These are phyloP conservation scores for Evernia prunastri DNA, from an alignment of 495 filamentous ascomycete species.

Conservation along the genomic window DNA sequence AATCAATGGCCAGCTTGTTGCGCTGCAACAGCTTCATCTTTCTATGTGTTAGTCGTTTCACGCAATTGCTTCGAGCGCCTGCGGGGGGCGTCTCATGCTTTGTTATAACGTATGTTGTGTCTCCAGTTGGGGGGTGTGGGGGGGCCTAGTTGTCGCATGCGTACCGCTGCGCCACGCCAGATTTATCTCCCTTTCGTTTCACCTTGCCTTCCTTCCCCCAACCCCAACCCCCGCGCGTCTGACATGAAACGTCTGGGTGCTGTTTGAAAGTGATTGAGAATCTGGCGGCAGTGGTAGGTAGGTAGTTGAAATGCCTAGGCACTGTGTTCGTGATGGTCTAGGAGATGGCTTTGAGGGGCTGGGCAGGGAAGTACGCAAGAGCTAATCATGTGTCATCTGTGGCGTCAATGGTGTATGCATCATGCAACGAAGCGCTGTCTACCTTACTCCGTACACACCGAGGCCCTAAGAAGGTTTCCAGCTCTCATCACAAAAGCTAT, in stretches of 20 bases:
- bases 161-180: slow-evolving; percentile 14
- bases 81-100: neutral
- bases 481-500: neutral
- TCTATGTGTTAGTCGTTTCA: slow-evolving; percentile 3
- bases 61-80: slow-evolving; percentile 16
- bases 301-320: neutral
- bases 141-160: neutral
- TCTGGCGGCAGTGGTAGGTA: neutral
- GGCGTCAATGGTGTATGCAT: neutral
- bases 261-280: neutral
- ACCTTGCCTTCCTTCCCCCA: neutral
- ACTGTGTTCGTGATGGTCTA: too few relatives aligned
- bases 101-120: neutral
- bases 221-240: neutral
- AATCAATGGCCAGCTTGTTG: slow-evolving; percentile 6
- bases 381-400: neutral
- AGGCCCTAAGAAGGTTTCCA: neutral
- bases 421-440: neutral
- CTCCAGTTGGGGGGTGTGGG: too few relatives aligned
- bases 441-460: too few relatives aligned
- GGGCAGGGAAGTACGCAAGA: neutral
- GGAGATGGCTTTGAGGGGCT: too few relatives aligned
- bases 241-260: neutral
- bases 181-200: slow-evolving; percentile 2
- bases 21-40: neutral